Evolutionary conservation across 2,329 filamentous ascomycete species (phyloP).

Genomic region (Chlorencoelia australis): DNA sequence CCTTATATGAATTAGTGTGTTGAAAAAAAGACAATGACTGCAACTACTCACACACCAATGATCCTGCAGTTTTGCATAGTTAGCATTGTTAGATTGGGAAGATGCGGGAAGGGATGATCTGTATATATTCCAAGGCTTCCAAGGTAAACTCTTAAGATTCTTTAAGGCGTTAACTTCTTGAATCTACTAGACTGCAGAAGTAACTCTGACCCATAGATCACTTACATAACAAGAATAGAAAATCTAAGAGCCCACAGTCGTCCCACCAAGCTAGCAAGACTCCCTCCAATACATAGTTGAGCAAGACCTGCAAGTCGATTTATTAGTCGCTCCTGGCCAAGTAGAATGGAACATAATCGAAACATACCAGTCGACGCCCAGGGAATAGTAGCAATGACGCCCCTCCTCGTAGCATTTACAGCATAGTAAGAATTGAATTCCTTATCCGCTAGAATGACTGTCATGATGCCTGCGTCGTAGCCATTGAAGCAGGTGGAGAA

Average conservation of each 20-base stretch:
- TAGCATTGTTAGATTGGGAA: no score
- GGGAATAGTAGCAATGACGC: slow-evolving; percentile 32
- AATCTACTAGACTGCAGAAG: no score
- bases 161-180: no score
- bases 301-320: slow-evolving; percentile 23
- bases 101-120: no score
- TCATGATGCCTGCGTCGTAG: slow-evolving; percentile 34
- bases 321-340: not conserved
- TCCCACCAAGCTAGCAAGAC: slow-evolving; percentile 29
- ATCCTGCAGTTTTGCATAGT: no score
- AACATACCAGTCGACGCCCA: slow-evolving; percentile 31
- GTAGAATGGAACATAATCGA: not conserved
- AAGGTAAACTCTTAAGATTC: no score
- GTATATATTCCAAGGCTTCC: no score
- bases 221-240: slow-evolving; percentile 31
- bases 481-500: slow-evolving; percentile 34
- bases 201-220: no score
- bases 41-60: slow-evolving; percentile 27
- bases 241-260: slow-evolving; percentile 32
- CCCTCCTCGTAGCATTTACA: slow-evolving; percentile 28
- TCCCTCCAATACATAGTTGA: slow-evolving; percentile 32
- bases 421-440: slow-evolving; percentile 33
- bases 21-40: not conserved
- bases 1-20: slow-evolving; percentile 11
- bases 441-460: slow-evolving; percentile 33